These are phyloP conservation scores for Pythium phragmitis DNA, from an alignment of 352 stramenopile genomes.

Conservation along the genomic window DNA sequence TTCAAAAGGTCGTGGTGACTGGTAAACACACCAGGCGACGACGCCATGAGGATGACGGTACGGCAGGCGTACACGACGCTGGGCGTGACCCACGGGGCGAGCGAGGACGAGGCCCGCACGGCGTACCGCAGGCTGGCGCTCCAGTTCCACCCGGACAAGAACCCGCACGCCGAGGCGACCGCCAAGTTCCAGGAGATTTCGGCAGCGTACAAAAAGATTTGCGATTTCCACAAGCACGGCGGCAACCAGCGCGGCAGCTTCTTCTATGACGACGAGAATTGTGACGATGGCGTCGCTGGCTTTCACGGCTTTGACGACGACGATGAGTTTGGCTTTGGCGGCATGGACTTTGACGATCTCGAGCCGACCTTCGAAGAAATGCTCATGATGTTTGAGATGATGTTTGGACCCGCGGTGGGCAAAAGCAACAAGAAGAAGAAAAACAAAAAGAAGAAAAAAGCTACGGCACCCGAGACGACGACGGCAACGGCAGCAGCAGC, in stretches of 20 bases:
- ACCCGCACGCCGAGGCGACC: slow-evolving; percentile 48
- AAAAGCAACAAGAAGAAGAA: slow-evolving; percentile 4
- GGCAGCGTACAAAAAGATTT: slow-evolving; percentile 67
- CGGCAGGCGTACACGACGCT: slow-evolving; percentile 45
- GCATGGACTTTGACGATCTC: slow-evolving; percentile 34
- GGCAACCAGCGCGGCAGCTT: slow-evolving; percentile 17
- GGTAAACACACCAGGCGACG: not conserved
- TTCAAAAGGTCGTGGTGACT: not conserved
- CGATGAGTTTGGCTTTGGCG: slow-evolving; percentile 31
- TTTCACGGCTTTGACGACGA: slow-evolving; percentile 22
- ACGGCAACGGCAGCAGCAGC: not conserved
- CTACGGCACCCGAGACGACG: not conserved
- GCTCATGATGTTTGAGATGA: slow-evolving; percentile 78
- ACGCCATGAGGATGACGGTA: slow-evolving; percentile 32
- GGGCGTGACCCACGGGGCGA: slow-evolving; percentile 39
- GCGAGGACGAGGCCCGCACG: slow-evolving; percentile 46
- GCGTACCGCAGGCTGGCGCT: slow-evolving; percentile 65
- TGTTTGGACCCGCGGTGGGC: slow-evolving; percentile 36
- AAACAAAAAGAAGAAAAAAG: slow-evolving; percentile 23
- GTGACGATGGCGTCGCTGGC: slow-evolving; percentile 8
- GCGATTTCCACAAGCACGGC: slow-evolving; percentile 42
- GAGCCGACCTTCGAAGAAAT: slow-evolving; percentile 64
- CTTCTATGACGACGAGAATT: slow-evolving; percentile 21
- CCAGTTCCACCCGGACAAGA: slow-evolving; percentile 76
- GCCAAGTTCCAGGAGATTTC: slow-evolving; percentile 71